Evolutionary conservation across 164 flowering plant genomes (phyloP).

Genomic region (Vitis rotundifolia): DNA sequence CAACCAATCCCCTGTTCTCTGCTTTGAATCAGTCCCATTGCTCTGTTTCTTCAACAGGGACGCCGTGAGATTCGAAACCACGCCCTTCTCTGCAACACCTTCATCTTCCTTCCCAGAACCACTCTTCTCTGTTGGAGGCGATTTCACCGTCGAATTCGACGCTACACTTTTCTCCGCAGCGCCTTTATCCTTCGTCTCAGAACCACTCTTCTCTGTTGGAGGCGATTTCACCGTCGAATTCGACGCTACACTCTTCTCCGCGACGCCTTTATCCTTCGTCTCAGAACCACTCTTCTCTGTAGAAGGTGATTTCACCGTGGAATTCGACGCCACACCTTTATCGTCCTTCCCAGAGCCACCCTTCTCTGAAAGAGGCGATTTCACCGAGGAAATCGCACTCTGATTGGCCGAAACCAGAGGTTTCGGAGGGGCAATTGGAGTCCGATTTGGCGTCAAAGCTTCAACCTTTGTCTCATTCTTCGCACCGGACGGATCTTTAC

Average conservation of each 20-base stretch:
- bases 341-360: too few relatives aligned
- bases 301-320: too few relatives aligned
- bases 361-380: too few relatives aligned
- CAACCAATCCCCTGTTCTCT: slow-evolving; percentile 24
- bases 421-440: neutral
- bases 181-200: slow-evolving; percentile 5
- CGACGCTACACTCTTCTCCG: too few relatives aligned
- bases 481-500: neutral
- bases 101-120: slow-evolving; percentile 7
- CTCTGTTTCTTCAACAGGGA: slow-evolving; percentile 38
- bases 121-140: neutral
- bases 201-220: neutral
- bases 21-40: slow-evolving; percentile 21
- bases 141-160: slow-evolving; percentile 8
- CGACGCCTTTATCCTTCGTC: too few relatives aligned
- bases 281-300: too few relatives aligned
- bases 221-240: neutral
- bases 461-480: slow-evolving; percentile 16
- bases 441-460: slow-evolving; percentile 9
- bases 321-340: too few relatives aligned
- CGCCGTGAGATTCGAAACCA: slow-evolving; percentile 41
- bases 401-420: neutral
- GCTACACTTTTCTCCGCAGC: slow-evolving; percentile 16
- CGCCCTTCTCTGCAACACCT: slow-evolving; percentile 17
- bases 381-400: neutral